Base-by-base conservation (phyloP, 345 rosid genomes). In the Corchorus olitorius region DNA sequence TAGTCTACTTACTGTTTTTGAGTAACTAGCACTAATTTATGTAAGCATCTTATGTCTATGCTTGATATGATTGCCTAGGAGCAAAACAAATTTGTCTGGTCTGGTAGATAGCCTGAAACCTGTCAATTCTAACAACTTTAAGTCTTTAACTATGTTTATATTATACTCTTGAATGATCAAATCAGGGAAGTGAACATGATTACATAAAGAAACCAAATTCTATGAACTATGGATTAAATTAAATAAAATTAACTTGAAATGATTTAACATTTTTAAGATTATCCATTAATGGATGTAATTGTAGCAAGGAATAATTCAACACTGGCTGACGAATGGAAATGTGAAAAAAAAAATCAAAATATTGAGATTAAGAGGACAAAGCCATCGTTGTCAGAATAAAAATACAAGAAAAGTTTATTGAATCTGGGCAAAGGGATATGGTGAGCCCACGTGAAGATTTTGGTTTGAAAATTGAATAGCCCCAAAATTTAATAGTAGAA, bases 361-460 rank as follows among this genome's bases (percentile, higher is more conserved):
- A 27, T 27, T 27, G 27, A 27, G 8, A n/a, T 2, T 4, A 4
- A n/a, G 6, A 54, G 4, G 33, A 55, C 60, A 55, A 55, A 55
- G 5, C 11, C 4, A 6, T 59, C 64, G 7, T 16, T 59, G 27
- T 59, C 64, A 59, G 37, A 35, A 59, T 20, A 4, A 59, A 59
- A 11, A 22, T 54, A 59, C 37, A 59, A 55, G 22, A 56, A 55
- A 19, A 12, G 27, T 27, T 19, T 34, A 14, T 33, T 34, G 43
- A 61, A 61, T 33, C 43, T 5, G 10, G 43, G 10, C 43, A 13
- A 34, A 61, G 65, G 65, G 65, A 61, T 61, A 13, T 34, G 43
- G 65, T 61, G 65, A 61, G 65, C 65, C 65, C 65, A 61, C 41
- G 43, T 61, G n/a, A 61, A 61, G 43, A 61, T 61, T 33, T 61